A percentile compares a stretch with the other conserved stretches of the same genome.
Conservation (phyloP, 768 basidiomycete species). For the Aureoboletus auriporus region DNA sequence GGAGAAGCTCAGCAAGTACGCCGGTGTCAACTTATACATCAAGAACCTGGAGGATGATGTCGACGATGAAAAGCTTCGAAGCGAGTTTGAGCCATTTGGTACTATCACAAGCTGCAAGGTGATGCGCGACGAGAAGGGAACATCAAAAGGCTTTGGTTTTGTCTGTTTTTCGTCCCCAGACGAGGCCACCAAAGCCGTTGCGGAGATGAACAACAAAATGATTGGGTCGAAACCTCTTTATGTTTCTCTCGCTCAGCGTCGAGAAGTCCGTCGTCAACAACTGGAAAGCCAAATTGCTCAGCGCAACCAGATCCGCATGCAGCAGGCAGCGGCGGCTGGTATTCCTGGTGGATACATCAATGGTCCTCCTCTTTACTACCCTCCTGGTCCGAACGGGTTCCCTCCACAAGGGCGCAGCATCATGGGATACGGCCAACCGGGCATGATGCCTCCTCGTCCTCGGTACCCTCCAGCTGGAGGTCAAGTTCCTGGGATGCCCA, state of each 20-base stretch:
- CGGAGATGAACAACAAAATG: constrained; percentile 99
- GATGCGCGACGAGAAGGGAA: constrained; percentile 95
- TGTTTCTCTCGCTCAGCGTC: constrained; percentile 96
- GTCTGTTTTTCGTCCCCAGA: constrained; percentile 99
- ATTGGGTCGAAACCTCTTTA: constrained; percentile 98
- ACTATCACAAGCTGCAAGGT: constrained; percentile 98
- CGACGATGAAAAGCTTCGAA: constrained; percentile 94
- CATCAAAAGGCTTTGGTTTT: constrained; percentile 96
- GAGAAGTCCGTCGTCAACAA: constrained; percentile 96
- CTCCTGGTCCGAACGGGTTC: constrained; percentile 72
- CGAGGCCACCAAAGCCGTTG: constrained; percentile 98
- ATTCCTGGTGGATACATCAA: constrained; percentile 55
- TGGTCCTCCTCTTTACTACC: constrained; percentile 64
- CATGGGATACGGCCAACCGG: constrained; percentile 82
- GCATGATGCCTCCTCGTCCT: constrained; percentile 85
- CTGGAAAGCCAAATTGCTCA: constrained; percentile 98
- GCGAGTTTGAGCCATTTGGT: constrained; percentile 96
- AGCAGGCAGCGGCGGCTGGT: constrained; percentile 85
- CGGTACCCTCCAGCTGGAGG: constrained; percentile 72
- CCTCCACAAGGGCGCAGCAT: constrained; percentile 61
- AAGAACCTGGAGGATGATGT: constrained; percentile 99
- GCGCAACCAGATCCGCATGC: constrained; percentile 92
- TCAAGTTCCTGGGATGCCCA: constrained; percentile 73
- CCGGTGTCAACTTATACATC: constrained; percentile 98
- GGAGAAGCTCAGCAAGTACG: constrained; percentile 97